Conservation (phyloP, 805 yeast species). For the Nakazawaea laoshanensis region DNA sequence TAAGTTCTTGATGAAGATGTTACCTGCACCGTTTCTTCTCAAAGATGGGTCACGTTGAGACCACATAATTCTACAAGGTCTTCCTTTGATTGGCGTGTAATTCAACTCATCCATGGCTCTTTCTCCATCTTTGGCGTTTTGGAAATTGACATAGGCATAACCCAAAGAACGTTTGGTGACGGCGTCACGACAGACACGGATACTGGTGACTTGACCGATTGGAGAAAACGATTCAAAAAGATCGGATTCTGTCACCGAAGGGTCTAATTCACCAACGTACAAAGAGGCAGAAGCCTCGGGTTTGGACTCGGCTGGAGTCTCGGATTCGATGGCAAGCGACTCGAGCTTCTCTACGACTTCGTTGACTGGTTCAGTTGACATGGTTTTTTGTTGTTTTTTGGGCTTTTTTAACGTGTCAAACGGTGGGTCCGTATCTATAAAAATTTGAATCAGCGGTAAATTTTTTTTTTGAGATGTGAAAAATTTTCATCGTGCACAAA, state of each 20-base stretch:
- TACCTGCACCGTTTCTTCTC: slow-evolving; percentile 93
- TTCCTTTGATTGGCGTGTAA: slow-evolving; percentile 90
- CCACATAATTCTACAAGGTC: slow-evolving; percentile 99
- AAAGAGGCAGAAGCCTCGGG: slow-evolving; percentile 67
- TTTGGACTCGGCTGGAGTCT: slow-evolving; percentile 1
- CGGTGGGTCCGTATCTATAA: too few species aligned
- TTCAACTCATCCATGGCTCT: slow-evolving; percentile 92
- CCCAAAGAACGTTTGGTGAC: slow-evolving; percentile 95
- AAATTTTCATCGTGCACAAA: neutral
- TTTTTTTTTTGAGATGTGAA: neutral
- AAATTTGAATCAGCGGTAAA: neutral
- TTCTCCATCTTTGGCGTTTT: slow-evolving; percentile 82
- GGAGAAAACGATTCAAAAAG: slow-evolving; percentile 92
- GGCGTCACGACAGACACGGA: slow-evolving; percentile 98
- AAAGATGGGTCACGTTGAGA: slow-evolving; percentile 97
- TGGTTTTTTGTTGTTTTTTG: neutral
- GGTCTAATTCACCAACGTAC: slow-evolving; percentile 96
- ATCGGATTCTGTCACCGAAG: slow-evolving; percentile 86
- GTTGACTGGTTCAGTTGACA: slow-evolving; percentile 11
- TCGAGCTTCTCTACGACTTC: slow-evolving; percentile 11
- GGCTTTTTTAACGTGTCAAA: too few species aligned
- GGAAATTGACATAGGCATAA: slow-evolving; percentile 97
- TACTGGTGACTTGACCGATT: slow-evolving; percentile 90
- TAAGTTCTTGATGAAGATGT: slow-evolving; percentile 95
- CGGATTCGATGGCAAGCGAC: slow-evolving; percentile 7